These are phyloP conservation scores for Lizonia empirigonia DNA, from an alignment of 2,329 filamentous ascomycete genomes.

Conservation along the genomic window DNA sequence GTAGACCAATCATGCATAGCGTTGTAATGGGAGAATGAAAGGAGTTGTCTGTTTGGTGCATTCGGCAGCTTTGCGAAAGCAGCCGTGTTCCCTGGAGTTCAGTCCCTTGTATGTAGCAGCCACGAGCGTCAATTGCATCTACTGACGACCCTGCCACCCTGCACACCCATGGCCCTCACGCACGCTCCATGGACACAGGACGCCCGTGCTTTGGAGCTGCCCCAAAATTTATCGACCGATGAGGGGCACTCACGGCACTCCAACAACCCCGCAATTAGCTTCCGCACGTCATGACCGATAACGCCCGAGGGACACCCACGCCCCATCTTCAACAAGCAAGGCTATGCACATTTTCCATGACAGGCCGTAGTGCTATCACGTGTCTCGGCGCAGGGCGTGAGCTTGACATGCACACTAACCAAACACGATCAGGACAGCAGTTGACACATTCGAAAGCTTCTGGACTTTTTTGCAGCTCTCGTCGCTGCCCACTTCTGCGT, in stretches of 20 bases:
- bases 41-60: slow-evolving; percentile 12
- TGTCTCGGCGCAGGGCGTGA: slow-evolving; percentile 17
- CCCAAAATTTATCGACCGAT: slow-evolving; percentile 26
- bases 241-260: slow-evolving; percentile 27
- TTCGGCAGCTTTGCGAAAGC: slow-evolving; percentile 14
- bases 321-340: slow-evolving; percentile 12
- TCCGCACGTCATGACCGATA: slow-evolving; percentile 21
- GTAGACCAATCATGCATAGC: slow-evolving; percentile 41
- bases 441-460: neutral
- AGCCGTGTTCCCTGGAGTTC: slow-evolving; percentile 8
- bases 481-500: neutral
- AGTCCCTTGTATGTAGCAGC: slow-evolving; percentile 24
- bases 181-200: neutral
- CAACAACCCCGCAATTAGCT: slow-evolving; percentile 36
- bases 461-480: neutral
- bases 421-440: neutral
- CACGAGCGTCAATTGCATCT: slow-evolving; percentile 26
- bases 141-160: slow-evolving; percentile 19
- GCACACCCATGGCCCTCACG: neutral
- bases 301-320: slow-evolving; percentile 5
- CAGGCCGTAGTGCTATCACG: neutral
- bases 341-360: slow-evolving; percentile 1
- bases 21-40: slow-evolving; percentile 15
- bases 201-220: neutral
- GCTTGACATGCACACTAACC: slow-evolving; percentile 17